phyloP scores from a whole-genome alignment of 2,329 filamentous ascomycete species.

The Daldinia sp. region DNA sequence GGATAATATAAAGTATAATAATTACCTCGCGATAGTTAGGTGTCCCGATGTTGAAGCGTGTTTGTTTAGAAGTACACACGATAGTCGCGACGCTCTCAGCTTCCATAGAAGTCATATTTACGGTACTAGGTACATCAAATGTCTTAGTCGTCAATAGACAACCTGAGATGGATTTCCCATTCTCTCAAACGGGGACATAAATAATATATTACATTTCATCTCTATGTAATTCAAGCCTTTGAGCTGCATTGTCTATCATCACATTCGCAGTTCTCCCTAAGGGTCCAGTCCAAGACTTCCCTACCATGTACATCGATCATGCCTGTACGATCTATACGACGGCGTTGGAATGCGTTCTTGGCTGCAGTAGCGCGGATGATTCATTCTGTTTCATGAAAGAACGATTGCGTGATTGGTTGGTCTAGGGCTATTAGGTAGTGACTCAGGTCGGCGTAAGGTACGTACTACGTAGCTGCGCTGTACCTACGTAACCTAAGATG shows the following conservation, averaged over 20 bases:
- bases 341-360: slow-evolving; percentile 18
- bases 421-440: slow-evolving; percentile 20
- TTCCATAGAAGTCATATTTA: slow-evolving; percentile 61
- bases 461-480: not conserved
- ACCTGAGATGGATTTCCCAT: not conserved
- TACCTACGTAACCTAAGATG: no score
- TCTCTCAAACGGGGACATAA: not conserved
- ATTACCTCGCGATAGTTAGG: slow-evolving; percentile 68
- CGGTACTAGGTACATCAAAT: not conserved
- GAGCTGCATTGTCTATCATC: slow-evolving; percentile 9
- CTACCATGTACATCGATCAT: slow-evolving; percentile 6
- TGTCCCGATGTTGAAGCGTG: slow-evolving; percentile 71
- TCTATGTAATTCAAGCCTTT: slow-evolving; percentile 2
- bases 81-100: slow-evolving; percentile 66
- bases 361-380: slow-evolving; percentile 46
- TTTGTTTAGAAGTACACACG: slow-evolving; percentile 74
- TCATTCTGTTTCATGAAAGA: slow-evolving; percentile 45
- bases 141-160: not conserved
- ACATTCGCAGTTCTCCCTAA: not conserved
- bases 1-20: not conserved
- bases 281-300: not conserved
- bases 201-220: slow-evolving; percentile 20
- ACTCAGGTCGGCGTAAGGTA: slow-evolving; percentile 15
- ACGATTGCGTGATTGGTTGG: slow-evolving; percentile 40
- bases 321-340: slow-evolving; percentile 21